Conservation (phyloP, 371 early-diverging fungal species). For the Circinella umbellata region DNA sequence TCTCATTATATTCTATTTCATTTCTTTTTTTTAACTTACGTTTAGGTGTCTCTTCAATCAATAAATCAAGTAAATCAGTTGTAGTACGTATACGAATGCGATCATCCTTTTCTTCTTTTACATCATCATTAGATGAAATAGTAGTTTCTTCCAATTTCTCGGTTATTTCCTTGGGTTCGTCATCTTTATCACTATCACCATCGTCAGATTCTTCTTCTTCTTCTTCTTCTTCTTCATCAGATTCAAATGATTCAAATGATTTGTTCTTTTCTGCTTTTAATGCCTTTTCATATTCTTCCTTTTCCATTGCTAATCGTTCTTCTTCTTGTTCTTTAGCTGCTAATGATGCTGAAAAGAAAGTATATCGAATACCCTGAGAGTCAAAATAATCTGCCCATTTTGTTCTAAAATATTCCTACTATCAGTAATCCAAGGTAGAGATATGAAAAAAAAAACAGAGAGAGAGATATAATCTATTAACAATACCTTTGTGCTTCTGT, state of each 20-base stretch:
- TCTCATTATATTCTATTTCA: too few species aligned
- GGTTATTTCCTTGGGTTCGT: slow-evolving; percentile 37
- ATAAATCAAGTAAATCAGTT: slow-evolving; percentile 46
- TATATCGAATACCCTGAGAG: slow-evolving; percentile 75
- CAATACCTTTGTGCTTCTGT: slow-evolving; percentile 57
- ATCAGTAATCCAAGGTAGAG: background rate
- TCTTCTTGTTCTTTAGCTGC: slow-evolving; percentile 62
- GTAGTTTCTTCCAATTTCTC: slow-evolving; percentile 32
- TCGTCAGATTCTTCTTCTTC: slow-evolving; percentile 18
- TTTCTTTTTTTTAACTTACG: background rate
- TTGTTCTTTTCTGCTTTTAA: slow-evolving; percentile 23
- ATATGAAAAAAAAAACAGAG: too few species aligned
- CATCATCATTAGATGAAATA: background rate
- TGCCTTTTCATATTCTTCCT: slow-evolving; percentile 42
- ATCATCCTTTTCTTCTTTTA: slow-evolving; percentile 17
- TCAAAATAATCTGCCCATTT: slow-evolving; percentile 94
- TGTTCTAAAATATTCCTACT: slow-evolving; percentile 31
- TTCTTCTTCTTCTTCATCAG: background rate
- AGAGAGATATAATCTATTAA: background rate
- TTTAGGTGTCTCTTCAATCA: slow-evolving; percentile 47
- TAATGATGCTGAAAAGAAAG: slow-evolving; percentile 90
- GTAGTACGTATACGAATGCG: slow-evolving; percentile 55
- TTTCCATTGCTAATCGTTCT: slow-evolving; percentile 44
- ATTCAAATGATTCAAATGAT: slow-evolving; percentile 8
- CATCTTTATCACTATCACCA: background rate